Base-by-base conservation (phyloP, 208 protist genomes). In the Crithidia thermophila region DNA sequence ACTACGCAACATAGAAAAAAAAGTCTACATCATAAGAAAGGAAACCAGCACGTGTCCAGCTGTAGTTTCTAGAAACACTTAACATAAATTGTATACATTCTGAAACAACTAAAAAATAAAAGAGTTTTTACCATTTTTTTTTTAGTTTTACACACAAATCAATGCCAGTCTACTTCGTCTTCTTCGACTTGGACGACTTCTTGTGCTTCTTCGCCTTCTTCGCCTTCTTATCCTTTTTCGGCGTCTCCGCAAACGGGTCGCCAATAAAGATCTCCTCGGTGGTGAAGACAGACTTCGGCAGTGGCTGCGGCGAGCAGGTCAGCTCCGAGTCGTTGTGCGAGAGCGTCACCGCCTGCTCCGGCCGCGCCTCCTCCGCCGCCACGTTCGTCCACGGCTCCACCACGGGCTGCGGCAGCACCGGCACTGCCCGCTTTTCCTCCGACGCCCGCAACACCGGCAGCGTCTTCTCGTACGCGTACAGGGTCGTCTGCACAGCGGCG, bases 201-300 rank as follows among this genome's bases (percentile, higher is more conserved):
- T 52, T 42, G 14, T 30, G 3, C 11, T 34, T 65, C 21, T 51
- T 59, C 36, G 52, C 28, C 45, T 46, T 62, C 36, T 64, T 55
- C 33, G 16, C 1, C 28, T 53, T 31, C 28, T 53, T 53, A 16
- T 13, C 20, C 14, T 57, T 33, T 37, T 39, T 45, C n/a, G 43
- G 33, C 46, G 55, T 25, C 23, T 25, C 28, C 6, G 27, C 31
- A 30, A 64, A 65, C 5, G 57, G 67, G 23, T 53, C 49, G 25
- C 67, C 57, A 1, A 52, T 23, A n/a, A 65, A 64, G 27, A 72
- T 27, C 39, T 72, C 57, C n/a, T 43, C 30, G 4, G 18, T 36
- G 57, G 28, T 52, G 57, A 50, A 65, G 11, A 72, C 16, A 4
- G 57, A 63, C 3, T 49, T 28, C n/a, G 57, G 57, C 39, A 63